Base-by-base conservation (phyloP, 208 protist species). In the Wallacemonas sp. region DNA sequence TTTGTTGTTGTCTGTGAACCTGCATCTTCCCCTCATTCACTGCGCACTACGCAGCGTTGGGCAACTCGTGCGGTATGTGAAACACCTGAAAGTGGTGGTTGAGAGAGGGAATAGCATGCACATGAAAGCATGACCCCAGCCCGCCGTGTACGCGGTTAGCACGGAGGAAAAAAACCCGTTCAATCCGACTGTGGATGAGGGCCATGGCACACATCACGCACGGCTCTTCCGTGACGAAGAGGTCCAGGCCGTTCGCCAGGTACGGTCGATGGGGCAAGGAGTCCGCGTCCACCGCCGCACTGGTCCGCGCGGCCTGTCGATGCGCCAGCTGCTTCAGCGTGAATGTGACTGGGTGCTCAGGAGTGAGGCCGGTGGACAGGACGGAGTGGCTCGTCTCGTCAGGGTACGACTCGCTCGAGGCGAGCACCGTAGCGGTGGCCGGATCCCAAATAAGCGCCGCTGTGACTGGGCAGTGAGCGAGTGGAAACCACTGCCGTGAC, bases 201-300 rank as follows among this genome's bases (percentile, higher is more conserved):
- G 91, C 95, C 95, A 98, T 98, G 52, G 87, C 71, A 55, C 95
- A 98, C 93, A 97, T 97, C 19, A 92, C 79, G 53, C 95, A 98
- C 22, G 95, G 95, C 69, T 98, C 95, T 63, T 97, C 85, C 9
- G 74, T 95, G 58, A 94, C 81, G 63, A 90, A 87, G 0, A 97
- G 30, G 66, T 96, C 91, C 9, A 93, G 75, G 1, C 66, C 81
- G 27, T 87, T 96, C 6, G 86, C 93, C n/a, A 98, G 71, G 71
- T 98, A 98, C 24, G 87, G 76, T 19, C 30, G 45, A n/a, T 27
- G 10, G 22, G 65, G 17, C 8, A 24, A 19, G n/a, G 34, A 19
- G 34, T 10, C 60, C 19, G 27, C 44, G 3, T 19, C 9, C 34
- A 26, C 24, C 17, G 6, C 34, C 44, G 42, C 34, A 30, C 26